Evolutionary conservation across 1,284 basidiomycete genomes (phyloP).

Genomic region (Cryptococcus sp.): DNA sequence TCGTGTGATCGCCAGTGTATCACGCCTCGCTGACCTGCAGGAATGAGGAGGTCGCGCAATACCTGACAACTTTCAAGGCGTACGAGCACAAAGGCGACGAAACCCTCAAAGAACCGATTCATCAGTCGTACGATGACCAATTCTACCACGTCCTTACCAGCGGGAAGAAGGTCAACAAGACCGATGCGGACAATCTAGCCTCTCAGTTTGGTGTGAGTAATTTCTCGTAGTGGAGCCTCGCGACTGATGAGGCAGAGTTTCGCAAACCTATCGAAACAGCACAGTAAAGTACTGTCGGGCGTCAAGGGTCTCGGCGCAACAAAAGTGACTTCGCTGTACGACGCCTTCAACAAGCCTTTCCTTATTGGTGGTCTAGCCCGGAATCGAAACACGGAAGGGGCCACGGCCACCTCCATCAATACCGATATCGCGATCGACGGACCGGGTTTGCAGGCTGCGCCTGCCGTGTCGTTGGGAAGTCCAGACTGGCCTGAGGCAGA

Average conservation of each 20-base stretch:
- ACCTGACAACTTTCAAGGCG: constrained; percentile 84
- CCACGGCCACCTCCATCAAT: not conserved
- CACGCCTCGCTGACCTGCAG: constrained; percentile 46
- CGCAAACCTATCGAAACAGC: constrained; percentile 66
- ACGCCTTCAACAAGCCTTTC: constrained; percentile 53
- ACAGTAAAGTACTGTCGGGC: constrained; percentile 66
- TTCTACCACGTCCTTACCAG: constrained; percentile 80
- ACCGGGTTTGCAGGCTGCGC: not conserved
- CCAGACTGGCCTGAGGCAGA: constrained; percentile 27
- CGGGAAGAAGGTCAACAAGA: constrained; percentile 93
- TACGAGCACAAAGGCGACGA: constrained; percentile 92
- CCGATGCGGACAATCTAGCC: constrained; percentile 89
- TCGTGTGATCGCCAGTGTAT: not conserved
- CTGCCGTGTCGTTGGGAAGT: constrained; percentile 9
- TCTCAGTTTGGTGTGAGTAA: constrained; percentile 79
- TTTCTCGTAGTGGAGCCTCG: not conserved
- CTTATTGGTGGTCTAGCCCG: constrained; percentile 36
- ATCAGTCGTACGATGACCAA: constrained; percentile 78
- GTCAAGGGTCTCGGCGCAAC: constrained; percentile 92
- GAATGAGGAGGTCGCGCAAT: constrained; percentile 83
- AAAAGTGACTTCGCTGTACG: constrained; percentile 66
- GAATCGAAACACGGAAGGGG: constrained; percentile 4
- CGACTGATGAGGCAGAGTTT: constrained; percentile 58
- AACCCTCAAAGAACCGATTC: constrained; percentile 85
- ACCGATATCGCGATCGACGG: not conserved